A percentile compares a stretch with the other conserved stretches of the same genome.
Evolutionary conservation across 768 basidiomycete genomes (phyloP).

Genomic region (Serendipita sp.): DNA sequence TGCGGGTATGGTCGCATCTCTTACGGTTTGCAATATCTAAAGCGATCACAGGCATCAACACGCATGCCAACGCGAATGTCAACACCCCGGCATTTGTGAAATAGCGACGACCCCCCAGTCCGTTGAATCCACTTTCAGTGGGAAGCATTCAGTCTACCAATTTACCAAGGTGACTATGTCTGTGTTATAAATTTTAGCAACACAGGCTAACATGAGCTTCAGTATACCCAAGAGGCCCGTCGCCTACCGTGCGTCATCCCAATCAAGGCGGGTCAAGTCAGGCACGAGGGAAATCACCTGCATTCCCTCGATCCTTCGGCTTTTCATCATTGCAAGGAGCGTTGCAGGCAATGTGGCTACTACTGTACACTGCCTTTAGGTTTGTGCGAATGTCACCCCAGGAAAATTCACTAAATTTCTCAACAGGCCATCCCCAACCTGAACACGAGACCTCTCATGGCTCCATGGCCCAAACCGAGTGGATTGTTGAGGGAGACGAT

Average conservation of each 20-base stretch:
- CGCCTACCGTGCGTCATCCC: constrained; percentile 32
- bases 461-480: constrained; percentile 41
- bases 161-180: constrained; percentile 37
- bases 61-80: constrained; percentile 27
- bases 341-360: constrained; percentile 40
- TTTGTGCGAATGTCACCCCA: constrained; percentile 14
- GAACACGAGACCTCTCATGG: constrained; percentile 50
- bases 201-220: background rate
- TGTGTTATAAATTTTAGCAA: background rate
- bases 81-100: constrained; percentile 34
- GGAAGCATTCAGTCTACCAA: constrained; percentile 41
- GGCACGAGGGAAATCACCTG: constrained; percentile 32
- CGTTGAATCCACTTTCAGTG: constrained; percentile 44
- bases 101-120: constrained; percentile 43
- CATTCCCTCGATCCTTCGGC: constrained; percentile 29
- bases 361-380: constrained; percentile 41
- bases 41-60: constrained; percentile 30
- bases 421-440: constrained; percentile 37
- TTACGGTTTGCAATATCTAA: background rate
- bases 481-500: constrained; percentile 39
- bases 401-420: background rate
- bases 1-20: constrained; percentile 30
- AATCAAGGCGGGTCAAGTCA: constrained; percentile 26
- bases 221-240: constrained; percentile 26
- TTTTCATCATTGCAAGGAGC: constrained; percentile 39